Evolutionary conservation across 495 filamentous ascomycete species (phyloP), one percentile per base, ranked within the genome.

Genomic region (Entonaema liquescens): DNA sequence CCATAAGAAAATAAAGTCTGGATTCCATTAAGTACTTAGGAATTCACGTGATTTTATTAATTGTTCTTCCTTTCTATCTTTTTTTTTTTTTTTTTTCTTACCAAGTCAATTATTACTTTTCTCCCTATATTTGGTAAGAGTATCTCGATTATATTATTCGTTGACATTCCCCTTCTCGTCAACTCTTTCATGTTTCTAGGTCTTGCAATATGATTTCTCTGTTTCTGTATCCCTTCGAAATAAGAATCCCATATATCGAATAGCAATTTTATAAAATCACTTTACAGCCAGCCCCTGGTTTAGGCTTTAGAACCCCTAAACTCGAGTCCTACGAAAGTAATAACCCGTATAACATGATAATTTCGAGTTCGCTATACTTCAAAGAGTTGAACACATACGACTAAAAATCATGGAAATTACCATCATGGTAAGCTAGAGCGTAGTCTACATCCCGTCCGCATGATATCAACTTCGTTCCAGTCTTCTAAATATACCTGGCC

Each of bases 41-140:
- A 42, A 35, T n/a, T 19, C 64, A 67, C 64, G 64, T 67, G 64
- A 67, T 44, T 19, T 65, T 21, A 9, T n/a, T n/a, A 5, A 5
- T 47, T 47, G 42, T 47, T 47, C 1, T 9, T 47, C 21, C 1
- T 38, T 38, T 38, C 35, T 38, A 13, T 12, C 11, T 11, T 19
- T 47, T 47, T 47, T 23, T 2, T 47, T 9, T 21, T 3, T 23
- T 17, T 21, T n/a, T n/a, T n/a, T n/a, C n/a, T n/a, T n/a, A n/a
- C n/a, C n/a, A n/a, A n/a, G n/a, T n/a, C 42, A 47, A 47, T 23
- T 47, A 47, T 47, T 23, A 47, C 17, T 47, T 47, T 21, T 4
- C 0, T 23, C 7, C 9, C 9, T 47, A 47, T 47, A 23, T 23
- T 47, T 47, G 42, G 21, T 23, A 19, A 1, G 17, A 9, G 8